A percentile compares a stretch with the other conserved stretches of the same genome.
Evolutionary conservation across 176 grass and related monocot genomes (phyloP).

Genomic region (Juncus effusus): DNA sequence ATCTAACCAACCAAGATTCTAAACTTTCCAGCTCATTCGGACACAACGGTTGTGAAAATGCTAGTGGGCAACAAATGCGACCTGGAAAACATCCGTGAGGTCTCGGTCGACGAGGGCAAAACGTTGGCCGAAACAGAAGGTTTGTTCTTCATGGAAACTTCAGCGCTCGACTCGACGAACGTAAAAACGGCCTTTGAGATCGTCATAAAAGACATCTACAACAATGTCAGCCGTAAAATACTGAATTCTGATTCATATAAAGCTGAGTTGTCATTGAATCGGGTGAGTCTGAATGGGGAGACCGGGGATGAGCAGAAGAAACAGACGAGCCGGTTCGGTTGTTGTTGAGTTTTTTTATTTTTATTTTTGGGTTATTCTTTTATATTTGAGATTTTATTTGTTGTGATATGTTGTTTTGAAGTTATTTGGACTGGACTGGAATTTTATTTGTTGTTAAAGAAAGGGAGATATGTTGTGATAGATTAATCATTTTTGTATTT

Average conservation of each 20-base stretch:
- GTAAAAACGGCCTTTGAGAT: slow-evolving; percentile 75
- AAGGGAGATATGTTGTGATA: slow-evolving; percentile 10
- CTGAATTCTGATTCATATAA: slow-evolving; percentile 77
- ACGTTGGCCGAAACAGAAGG: slow-evolving; percentile 66
- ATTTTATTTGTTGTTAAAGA: slow-evolving; percentile 30
- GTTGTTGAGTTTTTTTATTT: slow-evolving; percentile 39
- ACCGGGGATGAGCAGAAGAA: slow-evolving; percentile 45
- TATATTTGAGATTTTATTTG: slow-evolving; percentile 20
- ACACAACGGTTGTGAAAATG: slow-evolving; percentile 77
- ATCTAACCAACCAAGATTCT: not conserved
- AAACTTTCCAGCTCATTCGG: slow-evolving; percentile 65
- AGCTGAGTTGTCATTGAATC: slow-evolving; percentile 63
- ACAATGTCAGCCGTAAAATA: slow-evolving; percentile 72
- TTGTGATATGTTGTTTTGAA: slow-evolving; percentile 25
- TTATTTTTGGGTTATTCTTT: not conserved
- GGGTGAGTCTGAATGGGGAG: slow-evolving; percentile 63
- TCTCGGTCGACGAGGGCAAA: slow-evolving; percentile 67
- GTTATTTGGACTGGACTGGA: slow-evolving; percentile 14
- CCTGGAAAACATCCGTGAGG: slow-evolving; percentile 62
- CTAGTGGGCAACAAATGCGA: slow-evolving; percentile 88
- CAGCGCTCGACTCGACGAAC: slow-evolving; percentile 70
- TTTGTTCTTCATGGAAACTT: slow-evolving; percentile 92
- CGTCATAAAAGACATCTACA: slow-evolving; percentile 78
- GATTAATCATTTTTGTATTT: slow-evolving; percentile 16
- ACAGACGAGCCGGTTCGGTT: slow-evolving; percentile 45